phyloP scores from a whole-genome alignment of 495 filamentous ascomycete species.

The Peziza echinospora region DNA sequence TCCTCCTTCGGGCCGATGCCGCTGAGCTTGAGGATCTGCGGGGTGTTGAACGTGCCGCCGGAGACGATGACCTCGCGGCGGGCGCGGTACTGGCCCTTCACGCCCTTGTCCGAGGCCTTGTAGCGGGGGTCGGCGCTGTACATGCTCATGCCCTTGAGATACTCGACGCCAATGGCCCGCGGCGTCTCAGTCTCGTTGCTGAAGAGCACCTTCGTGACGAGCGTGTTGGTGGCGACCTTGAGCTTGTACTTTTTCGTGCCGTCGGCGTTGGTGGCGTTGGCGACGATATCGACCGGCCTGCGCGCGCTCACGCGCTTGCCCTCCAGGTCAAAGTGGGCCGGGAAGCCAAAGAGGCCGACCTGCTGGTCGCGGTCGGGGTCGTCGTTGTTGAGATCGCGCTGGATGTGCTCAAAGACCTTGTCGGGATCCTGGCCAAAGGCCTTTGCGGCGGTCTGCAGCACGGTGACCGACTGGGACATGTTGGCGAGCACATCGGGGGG shows the following conservation, averaged over 20 bases:
- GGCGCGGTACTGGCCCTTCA: conserved; percentile 26
- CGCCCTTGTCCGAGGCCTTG: conserved; percentile 13
- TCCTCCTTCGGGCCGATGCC: conserved; percentile 35
- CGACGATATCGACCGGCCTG: conserved; percentile 23
- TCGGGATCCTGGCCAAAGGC: neutral
- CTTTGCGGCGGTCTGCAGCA: neutral
- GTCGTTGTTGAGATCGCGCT: conserved; percentile 26
- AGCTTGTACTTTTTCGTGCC: conserved; percentile 39
- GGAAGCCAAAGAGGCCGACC: conserved; percentile 27
- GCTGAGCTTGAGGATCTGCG: conserved; percentile 40
- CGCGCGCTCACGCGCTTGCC: conserved; percentile 22
- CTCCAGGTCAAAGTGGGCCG: conserved; percentile 19
- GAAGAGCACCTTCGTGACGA: conserved; percentile 40
- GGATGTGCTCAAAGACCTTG: conserved; percentile 17
- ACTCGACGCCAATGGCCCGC: conserved; percentile 39
- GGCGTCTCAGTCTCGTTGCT: conserved; percentile 23
- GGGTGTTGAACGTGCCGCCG: conserved; percentile 38
- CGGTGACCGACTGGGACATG: neutral
- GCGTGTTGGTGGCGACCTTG: conserved; percentile 35
- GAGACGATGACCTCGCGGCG: conserved; percentile 41
- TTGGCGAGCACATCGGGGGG: conserved; percentile 7
- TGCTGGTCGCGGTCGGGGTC: conserved; percentile 21
- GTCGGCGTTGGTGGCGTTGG: neutral
- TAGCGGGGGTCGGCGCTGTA: conserved; percentile 35
- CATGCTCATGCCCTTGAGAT: conserved; percentile 34